A percentile compares a stretch with the other conserved stretches of the same genome.
Evolutionary conservation across 1,284 basidiomycete species (phyloP).

Genomic region (Naganishia liquefaciens): DNA sequence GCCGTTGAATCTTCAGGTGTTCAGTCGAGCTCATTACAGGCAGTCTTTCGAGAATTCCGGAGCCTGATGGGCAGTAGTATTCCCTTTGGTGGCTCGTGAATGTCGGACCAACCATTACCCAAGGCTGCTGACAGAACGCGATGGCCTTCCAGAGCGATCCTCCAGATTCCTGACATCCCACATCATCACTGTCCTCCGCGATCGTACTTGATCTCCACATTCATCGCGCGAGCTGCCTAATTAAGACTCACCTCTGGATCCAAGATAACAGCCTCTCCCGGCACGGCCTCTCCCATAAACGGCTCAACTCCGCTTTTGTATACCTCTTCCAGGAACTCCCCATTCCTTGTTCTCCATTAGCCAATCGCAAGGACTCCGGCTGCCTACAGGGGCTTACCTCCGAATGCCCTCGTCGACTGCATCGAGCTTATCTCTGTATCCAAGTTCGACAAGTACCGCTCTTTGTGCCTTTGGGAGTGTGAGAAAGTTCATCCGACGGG

Average conservation of each 20-base stretch:
- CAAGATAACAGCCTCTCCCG: too few relatives aligned
- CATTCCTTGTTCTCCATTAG: constrained; percentile 40
- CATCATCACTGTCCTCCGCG: not conserved
- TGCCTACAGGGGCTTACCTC: constrained; percentile 38
- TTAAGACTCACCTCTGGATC: too few relatives aligned
- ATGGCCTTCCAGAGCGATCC: too few relatives aligned
- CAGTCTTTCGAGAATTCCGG: too few relatives aligned
- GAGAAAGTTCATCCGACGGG: constrained; percentile 49
- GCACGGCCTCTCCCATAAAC: constrained; percentile 10
- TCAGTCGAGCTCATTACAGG: too few relatives aligned
- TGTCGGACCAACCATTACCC: too few relatives aligned
- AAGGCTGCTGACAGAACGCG: not conserved
- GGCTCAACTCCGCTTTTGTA: constrained; percentile 21
- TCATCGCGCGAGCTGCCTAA: too few relatives aligned
- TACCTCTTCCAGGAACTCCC: constrained; percentile 53
- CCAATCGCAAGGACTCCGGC: not conserved
- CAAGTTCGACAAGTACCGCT: constrained; percentile 45
- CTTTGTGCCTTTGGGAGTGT: constrained; percentile 46
- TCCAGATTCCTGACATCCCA: not conserved
- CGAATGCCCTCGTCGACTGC: constrained; percentile 54
- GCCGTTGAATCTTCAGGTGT: too few relatives aligned
- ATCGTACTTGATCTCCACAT: not conserved
- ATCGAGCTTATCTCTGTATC: constrained; percentile 52
- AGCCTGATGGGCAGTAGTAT: too few relatives aligned
- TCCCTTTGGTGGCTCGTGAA: too few relatives aligned